A percentile compares a stretch with the other conserved stretches of the same genome.
Conservation (phyloP, 2,329 filamentous ascomycete species). For the Saccharata proteae region DNA sequence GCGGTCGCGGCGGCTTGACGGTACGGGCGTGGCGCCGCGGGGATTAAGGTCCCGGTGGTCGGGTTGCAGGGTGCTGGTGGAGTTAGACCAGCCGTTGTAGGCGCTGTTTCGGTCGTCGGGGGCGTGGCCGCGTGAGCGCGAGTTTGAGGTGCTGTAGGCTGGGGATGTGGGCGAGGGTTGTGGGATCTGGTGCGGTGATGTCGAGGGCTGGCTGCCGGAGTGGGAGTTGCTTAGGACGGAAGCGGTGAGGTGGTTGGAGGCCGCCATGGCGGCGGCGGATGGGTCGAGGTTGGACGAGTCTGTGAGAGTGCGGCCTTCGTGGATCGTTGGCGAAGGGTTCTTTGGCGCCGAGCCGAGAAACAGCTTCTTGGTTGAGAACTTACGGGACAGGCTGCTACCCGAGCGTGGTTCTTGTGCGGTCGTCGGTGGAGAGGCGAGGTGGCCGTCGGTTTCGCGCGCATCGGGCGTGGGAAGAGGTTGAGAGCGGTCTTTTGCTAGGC, state of each 20-base stretch:
- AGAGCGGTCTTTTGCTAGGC: constrained; percentile 81
- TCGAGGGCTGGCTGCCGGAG: constrained; percentile 16
- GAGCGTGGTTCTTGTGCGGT: constrained; percentile 22
- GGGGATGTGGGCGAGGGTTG: constrained; percentile 39
- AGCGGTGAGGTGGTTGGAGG: constrained; percentile 38
- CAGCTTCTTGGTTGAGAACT: constrained; percentile 41
- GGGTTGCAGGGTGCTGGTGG: constrained; percentile 2
- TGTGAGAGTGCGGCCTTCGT: constrained; percentile 29
- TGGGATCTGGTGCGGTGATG: constrained; percentile 28
- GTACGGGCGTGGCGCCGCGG: constrained; percentile 3
- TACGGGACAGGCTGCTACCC: constrained; percentile 37
- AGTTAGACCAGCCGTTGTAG: constrained; percentile 1
- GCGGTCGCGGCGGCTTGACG: constrained; percentile 4
- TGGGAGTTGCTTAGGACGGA: constrained; percentile 26
- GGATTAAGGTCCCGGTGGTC: no score
- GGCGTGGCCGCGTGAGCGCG: constrained; percentile 16
- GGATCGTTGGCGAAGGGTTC: constrained; percentile 39
- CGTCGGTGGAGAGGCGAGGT: constrained; percentile 22
- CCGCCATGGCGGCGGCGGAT: constrained; percentile 38
- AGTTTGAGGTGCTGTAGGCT: constrained; percentile 32
- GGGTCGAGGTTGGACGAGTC: constrained; percentile 34
- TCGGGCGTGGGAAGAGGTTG: constrained; percentile 61
- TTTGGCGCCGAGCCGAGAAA: constrained; percentile 37
- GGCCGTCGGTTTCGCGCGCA: constrained; percentile 24
- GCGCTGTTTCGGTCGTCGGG: constrained; percentile 4